Conservation (phyloP, 2,329 filamentous ascomycete species). For the Lecanicillium sp. region DNA sequence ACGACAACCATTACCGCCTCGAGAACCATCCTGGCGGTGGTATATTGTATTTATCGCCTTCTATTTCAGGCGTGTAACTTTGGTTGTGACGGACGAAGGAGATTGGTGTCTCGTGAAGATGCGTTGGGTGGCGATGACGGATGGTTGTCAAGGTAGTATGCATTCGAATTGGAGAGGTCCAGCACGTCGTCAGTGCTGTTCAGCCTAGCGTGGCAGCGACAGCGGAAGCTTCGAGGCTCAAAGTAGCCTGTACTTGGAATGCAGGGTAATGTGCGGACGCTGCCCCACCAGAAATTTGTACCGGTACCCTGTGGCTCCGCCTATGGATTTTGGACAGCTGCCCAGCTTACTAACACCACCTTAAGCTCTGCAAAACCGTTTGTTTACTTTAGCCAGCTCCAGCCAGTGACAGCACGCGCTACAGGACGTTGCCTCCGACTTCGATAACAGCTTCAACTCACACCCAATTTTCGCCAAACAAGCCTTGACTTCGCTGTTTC, state of each 20-base stretch:
- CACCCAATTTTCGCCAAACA: not conserved
- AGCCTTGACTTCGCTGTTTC: not conserved
- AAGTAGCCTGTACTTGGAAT: not conserved
- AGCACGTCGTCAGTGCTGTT: slow-evolving; percentile 10
- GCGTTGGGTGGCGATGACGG: slow-evolving; percentile 2
- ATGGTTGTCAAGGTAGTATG: slow-evolving; percentile 5
- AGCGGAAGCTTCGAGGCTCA: slow-evolving; percentile 2
- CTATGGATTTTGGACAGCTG: slow-evolving; percentile 10
- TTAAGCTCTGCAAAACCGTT: slow-evolving; percentile 8
- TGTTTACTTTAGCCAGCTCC: slow-evolving; percentile 13
- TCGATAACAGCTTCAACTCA: slow-evolving; percentile 3
- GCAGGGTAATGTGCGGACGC: not conserved
- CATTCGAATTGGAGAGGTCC: not conserved
- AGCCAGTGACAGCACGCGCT: slow-evolving; percentile 8
- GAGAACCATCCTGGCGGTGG: slow-evolving; percentile 75
- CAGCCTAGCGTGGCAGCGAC: slow-evolving; percentile 5
- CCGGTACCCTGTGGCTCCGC: slow-evolving; percentile 1
- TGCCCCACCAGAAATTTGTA: not conserved
- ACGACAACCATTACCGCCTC: slow-evolving; percentile 99
- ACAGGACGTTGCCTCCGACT: not conserved
- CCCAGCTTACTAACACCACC: slow-evolving; percentile 9
- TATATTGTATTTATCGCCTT: slow-evolving; percentile 11
- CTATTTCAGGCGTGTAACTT: not conserved
- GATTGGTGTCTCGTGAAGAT: not conserved
- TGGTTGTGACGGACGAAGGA: not conserved